These are phyloP conservation scores for Rhodotorula sp. DNA, from an alignment of 1,284 basidiomycete species.

Conservation along the genomic window DNA sequence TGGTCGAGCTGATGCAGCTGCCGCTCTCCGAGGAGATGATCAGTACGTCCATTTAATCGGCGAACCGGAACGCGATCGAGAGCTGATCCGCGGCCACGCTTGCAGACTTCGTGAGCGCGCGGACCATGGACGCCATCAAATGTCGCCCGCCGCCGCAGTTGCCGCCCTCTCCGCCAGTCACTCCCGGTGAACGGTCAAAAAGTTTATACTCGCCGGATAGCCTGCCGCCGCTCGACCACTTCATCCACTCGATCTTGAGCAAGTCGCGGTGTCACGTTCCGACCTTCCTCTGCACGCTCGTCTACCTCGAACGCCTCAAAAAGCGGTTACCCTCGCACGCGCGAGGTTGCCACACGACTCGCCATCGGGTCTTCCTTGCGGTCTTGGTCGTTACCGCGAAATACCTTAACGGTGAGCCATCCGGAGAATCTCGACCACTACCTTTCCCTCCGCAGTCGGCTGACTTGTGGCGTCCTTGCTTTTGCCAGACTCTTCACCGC, in stretches of 20 bases:
- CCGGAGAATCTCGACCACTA: constrained; percentile 64
- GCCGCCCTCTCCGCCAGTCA: constrained; percentile 3
- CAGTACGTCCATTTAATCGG: constrained; percentile 50
- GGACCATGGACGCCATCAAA: constrained; percentile 11
- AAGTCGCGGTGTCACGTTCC: constrained; percentile 75
- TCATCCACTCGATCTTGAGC: constrained; percentile 78
- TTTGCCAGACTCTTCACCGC: constrained; percentile 51
- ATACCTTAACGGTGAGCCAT: constrained; percentile 92
- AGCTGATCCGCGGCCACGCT: background rate
- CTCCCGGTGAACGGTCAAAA: constrained; percentile 7
- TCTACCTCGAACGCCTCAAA: constrained; percentile 86
- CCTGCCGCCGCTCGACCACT: constrained; percentile 74
- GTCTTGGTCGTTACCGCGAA: constrained; percentile 92
- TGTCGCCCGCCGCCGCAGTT: constrained; percentile 11
- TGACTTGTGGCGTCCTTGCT: constrained; percentile 46
- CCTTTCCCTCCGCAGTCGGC: constrained; percentile 54
- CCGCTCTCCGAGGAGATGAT: constrained; percentile 77
- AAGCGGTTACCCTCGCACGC: constrained; percentile 63
- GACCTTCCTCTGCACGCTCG: constrained; percentile 83
- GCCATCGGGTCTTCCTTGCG: constrained; percentile 90
- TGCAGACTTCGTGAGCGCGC: constrained; percentile 14
- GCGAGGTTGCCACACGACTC: constrained; percentile 79
- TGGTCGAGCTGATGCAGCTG: constrained; percentile 71
- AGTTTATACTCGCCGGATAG: constrained; percentile 26
- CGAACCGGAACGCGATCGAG: background rate